phyloP scores from a whole-genome alignment of 108 stramenopile genomes.

The Pinguiococcus pyrenoidosus region DNA sequence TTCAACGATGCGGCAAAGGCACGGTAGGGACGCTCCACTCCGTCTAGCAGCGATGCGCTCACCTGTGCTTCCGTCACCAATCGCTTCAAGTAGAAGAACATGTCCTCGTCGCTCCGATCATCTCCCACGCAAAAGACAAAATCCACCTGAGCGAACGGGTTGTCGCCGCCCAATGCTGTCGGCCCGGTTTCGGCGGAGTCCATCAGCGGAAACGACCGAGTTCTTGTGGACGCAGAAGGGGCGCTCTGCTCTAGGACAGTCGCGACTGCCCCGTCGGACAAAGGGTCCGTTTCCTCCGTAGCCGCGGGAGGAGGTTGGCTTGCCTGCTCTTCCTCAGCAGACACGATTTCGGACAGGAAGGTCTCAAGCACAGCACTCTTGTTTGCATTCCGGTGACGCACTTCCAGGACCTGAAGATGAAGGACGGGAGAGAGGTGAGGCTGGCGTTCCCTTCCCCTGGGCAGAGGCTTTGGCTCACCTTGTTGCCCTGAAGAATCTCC shows the following conservation, averaged over 20 bases:
- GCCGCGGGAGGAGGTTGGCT: too few species aligned
- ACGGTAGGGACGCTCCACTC: neutral
- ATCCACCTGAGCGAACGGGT: conserved; percentile 4
- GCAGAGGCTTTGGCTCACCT: too few species aligned
- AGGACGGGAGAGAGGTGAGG: too few species aligned
- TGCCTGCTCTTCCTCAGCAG: neutral
- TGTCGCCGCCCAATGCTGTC: too few species aligned
- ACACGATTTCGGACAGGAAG: conserved; percentile 1
- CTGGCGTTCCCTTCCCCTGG: too few species aligned
- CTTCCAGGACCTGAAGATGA: too few species aligned
- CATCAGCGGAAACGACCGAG: too few species aligned
- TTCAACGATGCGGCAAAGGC: neutral
- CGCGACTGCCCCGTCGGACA: too few species aligned
- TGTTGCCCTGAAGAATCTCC: conserved; percentile 24
- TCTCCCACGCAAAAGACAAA: conserved; percentile 27
- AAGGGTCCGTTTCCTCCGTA: too few species aligned
- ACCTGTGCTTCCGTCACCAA: conserved; percentile 8
- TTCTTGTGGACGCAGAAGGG: too few species aligned
- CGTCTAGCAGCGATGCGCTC: neutral
- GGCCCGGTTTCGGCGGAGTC: too few species aligned
- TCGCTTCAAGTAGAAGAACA: conserved; percentile 20
- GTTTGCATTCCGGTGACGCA: conserved; percentile 26
- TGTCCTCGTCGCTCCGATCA: conserved; percentile 28
- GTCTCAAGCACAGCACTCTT: conserved; percentile 22
- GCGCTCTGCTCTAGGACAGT: too few species aligned